These are phyloP conservation scores for Colletotrichum spinosum DNA, from an alignment of 2,329 filamentous ascomycete genomes.

Conservation along the genomic window DNA sequence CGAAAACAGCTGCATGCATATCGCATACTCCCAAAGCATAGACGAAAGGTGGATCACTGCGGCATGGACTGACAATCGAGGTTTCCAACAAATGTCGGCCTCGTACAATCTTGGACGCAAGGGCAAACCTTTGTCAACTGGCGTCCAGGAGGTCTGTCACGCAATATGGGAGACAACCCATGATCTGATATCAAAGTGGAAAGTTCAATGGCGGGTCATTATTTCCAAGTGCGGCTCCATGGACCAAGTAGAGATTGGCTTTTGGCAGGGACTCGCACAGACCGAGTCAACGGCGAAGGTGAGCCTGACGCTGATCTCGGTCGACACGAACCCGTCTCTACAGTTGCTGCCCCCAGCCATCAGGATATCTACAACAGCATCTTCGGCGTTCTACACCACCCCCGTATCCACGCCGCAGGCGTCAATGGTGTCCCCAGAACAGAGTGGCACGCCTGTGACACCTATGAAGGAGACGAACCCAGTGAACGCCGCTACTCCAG, in stretches of 20 bases:
- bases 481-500: constrained; percentile 58
- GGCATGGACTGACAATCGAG: constrained; percentile 84
- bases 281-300: constrained; percentile 63
- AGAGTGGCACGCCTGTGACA: constrained; percentile 62
- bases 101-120: constrained; percentile 78
- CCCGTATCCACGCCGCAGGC: constrained; percentile 76
- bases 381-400: constrained; percentile 66
- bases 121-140: constrained; percentile 61
- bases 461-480: constrained; percentile 53
- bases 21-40: constrained; percentile 81
- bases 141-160: constrained; percentile 72
- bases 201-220: constrained; percentile 82
- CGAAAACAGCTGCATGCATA: constrained; percentile 83
- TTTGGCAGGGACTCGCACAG: constrained; percentile 66
- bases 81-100: constrained; percentile 77
- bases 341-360: constrained; percentile 69
- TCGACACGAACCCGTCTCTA: constrained; percentile 73
- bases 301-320: constrained; percentile 70
- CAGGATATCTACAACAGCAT: constrained; percentile 58
- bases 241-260: constrained; percentile 72
- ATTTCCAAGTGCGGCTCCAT: constrained; percentile 78
- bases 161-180: constrained; percentile 85
- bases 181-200: constrained; percentile 76
- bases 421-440: constrained; percentile 69
- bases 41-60: constrained; percentile 83